Evolutionary conservation across 495 filamentous ascomycete genomes (phyloP), one percentile per base, ranked within the genome.

Genomic region (Penicillium atrosanguineum): DNA sequence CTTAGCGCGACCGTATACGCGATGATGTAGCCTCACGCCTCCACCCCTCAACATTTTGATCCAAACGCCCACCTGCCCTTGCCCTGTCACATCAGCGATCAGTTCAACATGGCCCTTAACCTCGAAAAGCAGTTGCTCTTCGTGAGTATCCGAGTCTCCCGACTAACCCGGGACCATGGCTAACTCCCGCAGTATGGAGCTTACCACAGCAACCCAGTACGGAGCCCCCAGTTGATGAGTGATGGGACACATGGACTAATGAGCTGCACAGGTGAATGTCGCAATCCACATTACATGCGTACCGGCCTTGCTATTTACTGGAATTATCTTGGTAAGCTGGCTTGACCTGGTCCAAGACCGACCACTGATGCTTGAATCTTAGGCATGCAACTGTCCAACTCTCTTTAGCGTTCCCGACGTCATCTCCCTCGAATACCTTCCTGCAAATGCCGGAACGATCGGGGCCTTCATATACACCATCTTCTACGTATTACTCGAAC

Each of bases 401-500:
- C 71, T 93, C 31, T 78, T 97, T 51, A 79, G 82, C 16, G 70
- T 91, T 11, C 91, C 91, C 4, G 69, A 84, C 36, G 82, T 75
- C 72, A 71, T 94, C 19, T 81, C 82, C 44, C 73, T 91, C 46
- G 80, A 87, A 18, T 84, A 91, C 67, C 85, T 97, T 21, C 87
- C 88, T 1, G 79, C 87, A 26, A 96, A 96, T 62, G 67, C 88
- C 37, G 91, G 87, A 36, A 94, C 91, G 7, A 76, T 95, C 53
- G 80, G 72, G 23, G 83, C 88, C 19, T 62, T 92, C 31, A 57
- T 84, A 15, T 97, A 92, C 73, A 79, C 85, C 26, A 80, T 78
- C 21, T 80, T 96, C 55, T 98, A 97, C 61, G 80, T 97, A 48
- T 84, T 97, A 20, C 86, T 98, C 63, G 94, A 97, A 64, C 94